Evolutionary conservation across 768 basidiomycete genomes (phyloP).

Genomic region (Suillus placidus): DNA sequence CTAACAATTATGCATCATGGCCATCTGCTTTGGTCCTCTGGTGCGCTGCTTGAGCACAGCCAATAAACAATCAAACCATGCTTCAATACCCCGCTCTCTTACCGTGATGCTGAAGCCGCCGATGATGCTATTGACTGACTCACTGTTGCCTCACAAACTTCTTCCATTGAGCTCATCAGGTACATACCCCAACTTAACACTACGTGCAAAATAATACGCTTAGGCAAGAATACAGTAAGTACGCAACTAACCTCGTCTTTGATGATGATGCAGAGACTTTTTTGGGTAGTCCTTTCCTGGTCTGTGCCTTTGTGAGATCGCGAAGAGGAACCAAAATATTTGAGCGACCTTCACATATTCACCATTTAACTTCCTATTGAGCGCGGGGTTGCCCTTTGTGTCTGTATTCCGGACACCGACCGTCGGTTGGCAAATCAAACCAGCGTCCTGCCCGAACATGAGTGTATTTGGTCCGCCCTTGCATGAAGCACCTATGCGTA

Average conservation of each 20-base stretch:
- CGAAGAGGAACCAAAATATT: not conserved
- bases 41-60: too few species aligned
- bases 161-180: too few species aligned
- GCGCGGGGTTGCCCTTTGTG: constrained; percentile 22
- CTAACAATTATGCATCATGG: not conserved
- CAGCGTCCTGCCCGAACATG: constrained; percentile 41
- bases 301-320: not conserved
- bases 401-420: constrained; percentile 37
- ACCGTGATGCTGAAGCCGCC: too few species aligned
- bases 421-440: constrained; percentile 41
- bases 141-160: too few species aligned
- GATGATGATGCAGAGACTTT: constrained; percentile 39
- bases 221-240: too few species aligned
- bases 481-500: constrained; percentile 48
- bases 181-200: too few species aligned
- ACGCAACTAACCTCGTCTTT: constrained; percentile 45
- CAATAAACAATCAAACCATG: too few species aligned
- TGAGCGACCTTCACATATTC: constrained; percentile 48
- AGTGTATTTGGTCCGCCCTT: not conserved
- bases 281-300: not conserved
- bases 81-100: too few species aligned
- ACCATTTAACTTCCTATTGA: constrained; percentile 49
- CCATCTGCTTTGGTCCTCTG: too few species aligned
- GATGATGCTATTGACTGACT: too few species aligned
- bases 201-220: too few species aligned